Base-by-base conservation (phyloP, 352 stramenopile genomes). In the Globisporangium recalcitrans region DNA sequence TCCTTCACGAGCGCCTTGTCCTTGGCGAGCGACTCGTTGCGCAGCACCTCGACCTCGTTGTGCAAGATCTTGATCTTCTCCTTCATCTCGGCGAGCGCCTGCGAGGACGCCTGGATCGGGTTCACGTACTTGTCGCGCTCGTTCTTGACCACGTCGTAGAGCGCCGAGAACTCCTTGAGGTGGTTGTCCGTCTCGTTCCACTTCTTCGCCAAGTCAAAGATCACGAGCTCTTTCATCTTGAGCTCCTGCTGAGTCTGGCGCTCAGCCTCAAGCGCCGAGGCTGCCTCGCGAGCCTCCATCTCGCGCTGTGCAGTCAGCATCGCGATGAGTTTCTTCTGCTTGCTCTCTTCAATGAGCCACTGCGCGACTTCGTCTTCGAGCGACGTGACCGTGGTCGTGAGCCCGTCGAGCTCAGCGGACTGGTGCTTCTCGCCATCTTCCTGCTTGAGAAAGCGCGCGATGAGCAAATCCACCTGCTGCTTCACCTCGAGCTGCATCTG, bases 121-220 rank as follows among this genome's bases (percentile, higher is more conserved):
- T 97, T 98, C 27, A 98, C 93, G 65, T 98, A 98, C 66, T 98
- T 98, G 72, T 98, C 98, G 36, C 93, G 85, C 65, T 98, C 94
- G 67, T 96, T 97, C 72, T 98, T 98, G 54, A 98, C 90, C 13
- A 98, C 86, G 49, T 98, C 93, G 69, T 98, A 98, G 0, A 98
- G 70, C 7, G 89, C 88, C 3, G 83, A 96, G 63, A 98, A 98
- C 68, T 98, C 87, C 27, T 96, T 92, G 4, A 98, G 66, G 58
- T 96, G 91, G 66, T 91, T 97, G 47, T 79, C 95, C 14, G 88
- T 94, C 67, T 98, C 93, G 73, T 96, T 93, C 83, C 88, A 97
- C 61, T 97, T 93, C 77, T 98, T 98, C 13, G 88, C 91, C 36
- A 98, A 62, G 61, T 98, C 93, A 6, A 97, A 80, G 54, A 98